These are phyloP conservation scores for Firmiana major DNA, from an alignment of 345 rosid species.

Conservation along the genomic window DNA sequence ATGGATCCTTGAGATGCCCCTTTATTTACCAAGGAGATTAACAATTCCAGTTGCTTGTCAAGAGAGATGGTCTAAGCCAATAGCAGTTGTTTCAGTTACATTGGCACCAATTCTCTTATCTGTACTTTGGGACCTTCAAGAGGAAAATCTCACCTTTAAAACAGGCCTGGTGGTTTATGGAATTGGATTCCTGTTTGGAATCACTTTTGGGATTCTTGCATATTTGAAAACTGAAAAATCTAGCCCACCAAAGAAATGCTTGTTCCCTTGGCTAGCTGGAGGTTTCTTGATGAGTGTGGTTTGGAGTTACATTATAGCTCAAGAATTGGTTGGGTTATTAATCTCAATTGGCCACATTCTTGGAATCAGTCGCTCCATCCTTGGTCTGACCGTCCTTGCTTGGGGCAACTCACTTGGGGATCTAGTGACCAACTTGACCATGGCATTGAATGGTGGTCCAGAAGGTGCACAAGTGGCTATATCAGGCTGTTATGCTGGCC, in stretches of 20 bases:
- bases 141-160: constrained; percentile 16
- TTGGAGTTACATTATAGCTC: constrained; percentile 84
- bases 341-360: constrained; percentile 63
- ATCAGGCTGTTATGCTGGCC: constrained; percentile 89
- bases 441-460: constrained; percentile 65
- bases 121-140: constrained; percentile 42
- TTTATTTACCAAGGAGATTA: constrained; percentile 70
- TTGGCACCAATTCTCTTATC: constrained; percentile 69
- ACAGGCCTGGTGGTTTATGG: constrained; percentile 35
- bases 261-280: constrained; percentile 70
- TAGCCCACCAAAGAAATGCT: constrained; percentile 58
- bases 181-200: constrained; percentile 42
- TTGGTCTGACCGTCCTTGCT: constrained; percentile 79
- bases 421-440: constrained; percentile 61
- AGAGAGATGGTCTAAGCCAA: constrained; percentile 71
- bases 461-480: constrained; percentile 75
- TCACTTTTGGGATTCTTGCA: constrained; percentile 50
- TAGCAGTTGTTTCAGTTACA: constrained; percentile 56
- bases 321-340: constrained; percentile 74
- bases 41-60: constrained; percentile 74
- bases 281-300: constrained; percentile 86
- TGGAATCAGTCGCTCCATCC: constrained; percentile 61
- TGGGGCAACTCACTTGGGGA: constrained; percentile 97
- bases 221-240: constrained; percentile 44
- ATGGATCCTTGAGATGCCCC: constrained; percentile 54